phyloP scores from a whole-genome alignment of 768 basidiomycete genomes.

The Boletus barrowsii region DNA sequence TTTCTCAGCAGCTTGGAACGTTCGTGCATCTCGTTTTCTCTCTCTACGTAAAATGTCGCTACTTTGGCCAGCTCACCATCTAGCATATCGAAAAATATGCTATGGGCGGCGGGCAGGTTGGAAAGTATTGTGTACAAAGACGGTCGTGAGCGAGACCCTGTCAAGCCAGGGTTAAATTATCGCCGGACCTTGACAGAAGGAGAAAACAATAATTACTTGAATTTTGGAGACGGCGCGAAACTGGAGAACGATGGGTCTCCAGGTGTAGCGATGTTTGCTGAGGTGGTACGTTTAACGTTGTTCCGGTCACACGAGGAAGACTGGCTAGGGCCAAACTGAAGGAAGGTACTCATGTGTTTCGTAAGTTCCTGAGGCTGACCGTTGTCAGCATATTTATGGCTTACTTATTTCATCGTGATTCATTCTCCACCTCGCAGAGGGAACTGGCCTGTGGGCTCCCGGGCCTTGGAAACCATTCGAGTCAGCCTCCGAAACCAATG shows the following conservation, averaged over 20 bases:
- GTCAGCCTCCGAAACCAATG: not conserved
- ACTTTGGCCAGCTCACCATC: constrained; percentile 83
- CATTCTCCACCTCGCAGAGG: not conserved
- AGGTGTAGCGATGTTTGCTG: not conserved
- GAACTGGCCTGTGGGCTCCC: not conserved
- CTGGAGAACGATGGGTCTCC: not conserved
- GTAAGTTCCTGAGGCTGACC: not conserved
- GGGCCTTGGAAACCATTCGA: not conserved
- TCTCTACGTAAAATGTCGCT: constrained; percentile 73
- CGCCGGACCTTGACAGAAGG: not conserved
- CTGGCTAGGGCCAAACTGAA: constrained; percentile 7
- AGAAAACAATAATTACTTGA: constrained; percentile 8
- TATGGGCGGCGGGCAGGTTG: constrained; percentile 56
- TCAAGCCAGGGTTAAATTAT: not conserved
- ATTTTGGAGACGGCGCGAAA: constrained; percentile 1
- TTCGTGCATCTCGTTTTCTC: constrained; percentile 59
- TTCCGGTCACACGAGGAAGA: constrained; percentile 5
- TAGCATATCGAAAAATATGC: constrained; percentile 71
- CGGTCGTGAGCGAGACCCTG: constrained; percentile 23
- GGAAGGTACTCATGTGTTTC: constrained; percentile 6
- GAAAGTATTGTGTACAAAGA: constrained; percentile 50
- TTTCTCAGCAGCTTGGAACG: constrained; percentile 49
- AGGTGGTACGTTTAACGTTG: not conserved
- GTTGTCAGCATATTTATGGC: not conserved
- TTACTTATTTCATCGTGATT: constrained; percentile 12